These are phyloP conservation scores for Alloteropsis semialata DNA, from an alignment of 176 grass and related monocot species.

Conservation along the genomic window DNA sequence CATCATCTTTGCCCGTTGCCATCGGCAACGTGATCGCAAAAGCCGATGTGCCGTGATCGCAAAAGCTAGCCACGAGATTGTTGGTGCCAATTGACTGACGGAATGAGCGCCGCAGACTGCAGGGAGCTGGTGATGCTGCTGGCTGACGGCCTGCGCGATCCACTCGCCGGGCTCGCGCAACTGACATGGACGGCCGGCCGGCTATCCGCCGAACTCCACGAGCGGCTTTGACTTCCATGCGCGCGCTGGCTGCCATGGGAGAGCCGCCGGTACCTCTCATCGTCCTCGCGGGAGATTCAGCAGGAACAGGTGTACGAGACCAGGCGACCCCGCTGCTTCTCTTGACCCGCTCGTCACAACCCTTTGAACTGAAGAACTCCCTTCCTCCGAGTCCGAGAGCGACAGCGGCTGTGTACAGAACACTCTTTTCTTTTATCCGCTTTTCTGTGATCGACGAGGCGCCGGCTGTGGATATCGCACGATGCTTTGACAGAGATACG, in stretches of 20 bases:
- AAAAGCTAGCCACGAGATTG: not conserved
- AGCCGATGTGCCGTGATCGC: too few species aligned
- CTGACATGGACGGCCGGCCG: slow-evolving; percentile 42
- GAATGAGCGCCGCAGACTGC: slow-evolving; percentile 39
- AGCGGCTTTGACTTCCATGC: not conserved
- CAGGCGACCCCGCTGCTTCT: slow-evolving; percentile 5
- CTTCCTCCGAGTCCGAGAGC: not conserved
- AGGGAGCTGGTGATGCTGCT: slow-evolving; percentile 45
- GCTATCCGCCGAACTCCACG: slow-evolving; percentile 32
- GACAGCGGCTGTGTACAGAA: not conserved
- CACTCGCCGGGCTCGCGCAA: slow-evolving; percentile 26
- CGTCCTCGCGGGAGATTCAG: slow-evolving; percentile 15
- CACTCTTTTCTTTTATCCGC: not conserved
- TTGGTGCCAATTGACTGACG: not conserved
- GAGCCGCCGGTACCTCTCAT: not conserved
- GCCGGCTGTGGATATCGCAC: not conserved
- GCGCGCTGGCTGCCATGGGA: not conserved
- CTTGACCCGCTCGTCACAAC: slow-evolving; percentile 8
- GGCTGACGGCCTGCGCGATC: slow-evolving; percentile 31
- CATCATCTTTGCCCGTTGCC: not conserved
- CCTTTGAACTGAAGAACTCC: not conserved
- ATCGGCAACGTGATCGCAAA: not conserved
- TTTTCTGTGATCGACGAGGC: not conserved
- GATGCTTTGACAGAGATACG: not conserved
- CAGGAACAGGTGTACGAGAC: not conserved